Evolutionary conservation across 371 early-diverging fungal genomes (phyloP), one percentile per base, ranked within the genome.

Genomic region (Mucor lusitanicus): DNA sequence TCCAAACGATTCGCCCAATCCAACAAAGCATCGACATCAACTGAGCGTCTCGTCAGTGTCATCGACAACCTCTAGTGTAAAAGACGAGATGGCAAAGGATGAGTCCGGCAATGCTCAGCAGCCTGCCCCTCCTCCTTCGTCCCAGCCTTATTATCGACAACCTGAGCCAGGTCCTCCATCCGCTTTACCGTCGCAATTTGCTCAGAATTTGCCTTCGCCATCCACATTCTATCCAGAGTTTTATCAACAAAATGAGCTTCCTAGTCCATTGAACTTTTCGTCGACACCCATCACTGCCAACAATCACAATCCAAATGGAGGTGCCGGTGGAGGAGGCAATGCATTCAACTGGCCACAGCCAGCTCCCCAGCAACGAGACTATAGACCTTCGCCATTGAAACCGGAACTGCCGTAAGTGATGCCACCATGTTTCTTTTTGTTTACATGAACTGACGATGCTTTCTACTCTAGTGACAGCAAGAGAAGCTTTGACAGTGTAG

Each of bases 141-240:
- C 28, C 23, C 69, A 64, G 44, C 70, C 57, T 12, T 55, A 63
- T 54, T 59, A 63, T 30, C 59, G 64, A 13, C 53, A 57, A 25
- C 23, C 61, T 15, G 70, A 70, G 40, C 65, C 70, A 21, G 71
- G 71, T 13, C 77, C 83, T 9, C 75, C 87, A 1, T 87, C 87
- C 13, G 86, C 87, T n/a, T 65, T 87, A n/a, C 87, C 87, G 2
- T 87, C 87, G 13, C 87, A 92, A 69, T 91, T 91, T 68, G 90
- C 90, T 37, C 92, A 91, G 69, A 91, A 88, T 66, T 74, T 92
- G 30, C 92, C 91, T 12, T 91, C 91, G 13, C 92, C 92, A 3
- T 88, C 89, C 3, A 85, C 90, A 2, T 92, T 92, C 71, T 92
- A 91, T 69, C 89, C 91, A 7, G 88, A 90, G 56, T 88, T 92